These are phyloP conservation scores for Pseudogymnoascus sp. DNA, from an alignment of 2,329 filamentous ascomycete species.

Conservation along the genomic window DNA sequence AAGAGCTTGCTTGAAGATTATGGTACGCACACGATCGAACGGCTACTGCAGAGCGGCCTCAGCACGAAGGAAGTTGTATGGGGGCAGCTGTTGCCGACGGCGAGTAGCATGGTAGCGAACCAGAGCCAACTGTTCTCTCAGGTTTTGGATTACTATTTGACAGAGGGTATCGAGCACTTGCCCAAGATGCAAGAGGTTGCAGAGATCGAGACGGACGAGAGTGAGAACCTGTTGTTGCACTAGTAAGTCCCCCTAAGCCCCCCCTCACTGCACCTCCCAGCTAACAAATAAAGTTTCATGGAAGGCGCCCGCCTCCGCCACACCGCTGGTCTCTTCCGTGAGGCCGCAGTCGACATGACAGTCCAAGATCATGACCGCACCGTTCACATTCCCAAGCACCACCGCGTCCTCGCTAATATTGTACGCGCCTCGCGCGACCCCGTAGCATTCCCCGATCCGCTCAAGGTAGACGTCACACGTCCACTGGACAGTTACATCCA, in stretches of 20 bases:
- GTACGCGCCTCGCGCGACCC: conserved; percentile 49
- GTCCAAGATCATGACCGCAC: conserved; percentile 43
- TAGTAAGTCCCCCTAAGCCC: conserved; percentile 30
- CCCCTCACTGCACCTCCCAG: not conserved
- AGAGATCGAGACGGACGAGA: conserved; percentile 44
- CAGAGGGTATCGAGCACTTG: conserved; percentile 47
- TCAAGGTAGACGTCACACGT: conserved; percentile 53
- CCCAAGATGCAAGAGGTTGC: conserved; percentile 55
- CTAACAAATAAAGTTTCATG: conserved; percentile 42
- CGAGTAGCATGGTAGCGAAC: conserved; percentile 59
- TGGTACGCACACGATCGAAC: conserved; percentile 58
- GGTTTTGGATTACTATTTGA: conserved; percentile 65
- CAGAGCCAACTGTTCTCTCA: conserved; percentile 67
- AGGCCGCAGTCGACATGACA: conserved; percentile 37
- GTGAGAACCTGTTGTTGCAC: conserved; percentile 56
- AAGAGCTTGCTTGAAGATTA: conserved; percentile 53
- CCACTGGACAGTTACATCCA: conserved; percentile 58
- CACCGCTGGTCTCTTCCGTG: conserved; percentile 52
- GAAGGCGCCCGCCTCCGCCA: conserved; percentile 64
- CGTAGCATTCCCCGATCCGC: conserved; percentile 52
- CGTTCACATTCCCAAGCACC: conserved; percentile 33
- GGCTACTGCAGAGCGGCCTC: conserved; percentile 55
- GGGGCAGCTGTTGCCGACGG: conserved; percentile 43
- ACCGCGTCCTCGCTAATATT: conserved; percentile 52
- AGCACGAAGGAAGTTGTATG: conserved; percentile 55